Conservation (phyloP, 768 basidiomycete genomes). For the Suillus paluster region DNA sequence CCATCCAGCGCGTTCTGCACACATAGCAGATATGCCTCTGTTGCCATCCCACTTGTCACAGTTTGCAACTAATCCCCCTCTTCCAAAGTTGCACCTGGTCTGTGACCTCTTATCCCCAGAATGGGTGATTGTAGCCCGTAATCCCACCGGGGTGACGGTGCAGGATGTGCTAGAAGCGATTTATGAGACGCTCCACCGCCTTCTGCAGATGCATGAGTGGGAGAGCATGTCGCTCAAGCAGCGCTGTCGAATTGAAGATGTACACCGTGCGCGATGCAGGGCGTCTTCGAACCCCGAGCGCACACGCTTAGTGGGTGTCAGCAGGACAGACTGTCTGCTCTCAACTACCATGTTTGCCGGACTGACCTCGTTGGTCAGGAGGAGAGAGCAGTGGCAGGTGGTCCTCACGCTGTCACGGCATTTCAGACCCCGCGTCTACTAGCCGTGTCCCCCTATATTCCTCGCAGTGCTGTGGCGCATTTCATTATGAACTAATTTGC, state of each 20-base stretch:
- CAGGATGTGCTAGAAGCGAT: slow-evolving; percentile 56
- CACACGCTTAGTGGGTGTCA: slow-evolving; percentile 45
- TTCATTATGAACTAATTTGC: slow-evolving; percentile 7
- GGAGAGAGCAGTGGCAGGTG: slow-evolving; percentile 42
- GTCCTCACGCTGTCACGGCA: slow-evolving; percentile 52
- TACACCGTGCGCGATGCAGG: slow-evolving; percentile 52
- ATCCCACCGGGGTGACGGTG: slow-evolving; percentile 52
- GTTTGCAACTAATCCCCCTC: slow-evolving; percentile 48
- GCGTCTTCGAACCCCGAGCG: slow-evolving; percentile 39
- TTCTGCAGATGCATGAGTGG: slow-evolving; percentile 49
- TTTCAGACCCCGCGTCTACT: slow-evolving; percentile 16
- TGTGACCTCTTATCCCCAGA: slow-evolving; percentile 51
- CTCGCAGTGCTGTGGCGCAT: slow-evolving; percentile 19
- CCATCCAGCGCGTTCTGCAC: slow-evolving; percentile 36
- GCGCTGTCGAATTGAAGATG: slow-evolving; percentile 42
- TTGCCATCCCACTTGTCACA: slow-evolving; percentile 38
- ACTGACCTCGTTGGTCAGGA: slow-evolving; percentile 44
- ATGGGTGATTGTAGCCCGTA: slow-evolving; percentile 48
- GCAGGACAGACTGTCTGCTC: slow-evolving; percentile 54
- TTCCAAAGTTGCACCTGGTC: slow-evolving; percentile 41
- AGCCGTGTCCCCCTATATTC: no score
- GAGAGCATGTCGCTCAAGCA: slow-evolving; percentile 45
- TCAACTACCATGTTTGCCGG: slow-evolving; percentile 56
- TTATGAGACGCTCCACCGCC: slow-evolving; percentile 40
- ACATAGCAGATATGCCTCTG: slow-evolving; percentile 10